A percentile compares a stretch with the other conserved stretches of the same genome.
Evolutionary conservation across 139 green algal genomes (phyloP).

Genomic region (Diplosphaera chodatii): DNA sequence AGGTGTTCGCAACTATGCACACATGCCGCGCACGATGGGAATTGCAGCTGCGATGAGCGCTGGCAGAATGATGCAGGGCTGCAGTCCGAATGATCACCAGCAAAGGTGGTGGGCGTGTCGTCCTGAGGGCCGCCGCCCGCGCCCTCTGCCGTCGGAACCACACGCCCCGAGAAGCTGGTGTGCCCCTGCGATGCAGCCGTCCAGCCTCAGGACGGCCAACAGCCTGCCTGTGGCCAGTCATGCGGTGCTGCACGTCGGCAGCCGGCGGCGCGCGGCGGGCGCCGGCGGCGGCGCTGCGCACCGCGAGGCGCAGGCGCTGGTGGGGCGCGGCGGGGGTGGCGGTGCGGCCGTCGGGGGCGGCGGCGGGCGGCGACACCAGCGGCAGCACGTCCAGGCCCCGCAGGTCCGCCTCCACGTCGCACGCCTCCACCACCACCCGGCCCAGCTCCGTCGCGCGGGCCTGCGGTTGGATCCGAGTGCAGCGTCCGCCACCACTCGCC

Average conservation of each 20-base stretch:
- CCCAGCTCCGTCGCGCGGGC: slow-evolving; percentile 38
- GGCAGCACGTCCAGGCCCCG: slow-evolving; percentile 62
- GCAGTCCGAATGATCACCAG: too few relatives aligned
- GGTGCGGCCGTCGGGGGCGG: slow-evolving; percentile 5
- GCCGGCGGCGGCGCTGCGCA: neutral
- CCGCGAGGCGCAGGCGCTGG: slow-evolving; percentile 40
- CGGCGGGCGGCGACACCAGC: slow-evolving; percentile 28
- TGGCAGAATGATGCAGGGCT: too few relatives aligned
- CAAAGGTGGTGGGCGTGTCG: neutral
- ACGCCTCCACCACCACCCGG: slow-evolving; percentile 16
- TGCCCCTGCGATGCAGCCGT: neutral
- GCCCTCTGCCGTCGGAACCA: neutral
- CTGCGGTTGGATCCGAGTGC: too few relatives aligned
- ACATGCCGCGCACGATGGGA: too few relatives aligned
- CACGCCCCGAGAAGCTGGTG: neutral
- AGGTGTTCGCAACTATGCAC: too few relatives aligned
- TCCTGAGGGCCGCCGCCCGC: neutral
- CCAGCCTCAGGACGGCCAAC: too few relatives aligned
- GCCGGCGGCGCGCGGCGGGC: too few relatives aligned
- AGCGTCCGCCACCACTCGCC: too few relatives aligned
- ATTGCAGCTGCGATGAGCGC: too few relatives aligned
- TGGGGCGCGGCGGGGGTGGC: slow-evolving; percentile 24
- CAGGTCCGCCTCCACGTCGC: slow-evolving; percentile 30
- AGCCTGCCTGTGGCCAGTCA: too few relatives aligned
- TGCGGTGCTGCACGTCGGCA: too few relatives aligned